Evolutionary conservation across 129 eudicot genomes (phyloP).

Genomic region (Artemisia argyi): DNA sequence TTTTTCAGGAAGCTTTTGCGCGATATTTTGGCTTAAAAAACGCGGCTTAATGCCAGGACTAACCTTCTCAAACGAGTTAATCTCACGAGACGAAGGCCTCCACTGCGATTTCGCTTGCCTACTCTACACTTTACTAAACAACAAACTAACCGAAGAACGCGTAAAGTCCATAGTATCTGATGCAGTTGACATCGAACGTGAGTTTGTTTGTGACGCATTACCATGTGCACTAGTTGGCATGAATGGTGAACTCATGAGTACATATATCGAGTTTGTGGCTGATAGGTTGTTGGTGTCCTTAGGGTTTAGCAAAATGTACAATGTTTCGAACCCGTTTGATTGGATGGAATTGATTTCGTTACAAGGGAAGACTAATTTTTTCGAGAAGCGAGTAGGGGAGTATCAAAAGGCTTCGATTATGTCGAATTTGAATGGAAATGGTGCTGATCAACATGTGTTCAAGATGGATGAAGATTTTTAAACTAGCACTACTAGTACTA

Average conservation of each 20-base stretch:
- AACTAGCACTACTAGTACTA: not conserved
- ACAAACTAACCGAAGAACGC: constrained; percentile 69
- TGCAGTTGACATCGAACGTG: constrained; percentile 87
- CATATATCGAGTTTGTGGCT: constrained; percentile 78
- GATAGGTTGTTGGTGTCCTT: constrained; percentile 64
- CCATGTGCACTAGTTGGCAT: constrained; percentile 88
- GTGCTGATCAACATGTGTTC: constrained; percentile 21
- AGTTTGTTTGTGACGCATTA: constrained; percentile 83
- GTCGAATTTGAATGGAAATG: constrained; percentile 67
- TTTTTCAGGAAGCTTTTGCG: constrained; percentile 87
- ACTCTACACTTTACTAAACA: constrained; percentile 48
- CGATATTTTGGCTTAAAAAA: constrained; percentile 86
- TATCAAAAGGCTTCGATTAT: constrained; percentile 95
- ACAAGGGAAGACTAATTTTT: constrained; percentile 95
- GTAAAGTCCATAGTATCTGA: constrained; percentile 66
- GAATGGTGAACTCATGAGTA: constrained; percentile 81
- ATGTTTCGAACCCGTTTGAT: constrained; percentile 81
- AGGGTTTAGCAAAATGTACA: constrained; percentile 61
- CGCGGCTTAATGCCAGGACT: constrained; percentile 90
- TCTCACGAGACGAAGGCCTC: constrained; percentile 83
- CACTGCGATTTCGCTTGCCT: constrained; percentile 93
- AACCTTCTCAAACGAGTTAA: constrained; percentile 80
- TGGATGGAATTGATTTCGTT: constrained; percentile 94
- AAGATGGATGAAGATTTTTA: constrained; percentile 39
- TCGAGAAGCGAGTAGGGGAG: constrained; percentile 95